Percentiles rank a stretch among this genome's conserved stretches.
Conservation (phyloP, 108 stramenopile species). For the Nannochloropsis granulata region DNA sequence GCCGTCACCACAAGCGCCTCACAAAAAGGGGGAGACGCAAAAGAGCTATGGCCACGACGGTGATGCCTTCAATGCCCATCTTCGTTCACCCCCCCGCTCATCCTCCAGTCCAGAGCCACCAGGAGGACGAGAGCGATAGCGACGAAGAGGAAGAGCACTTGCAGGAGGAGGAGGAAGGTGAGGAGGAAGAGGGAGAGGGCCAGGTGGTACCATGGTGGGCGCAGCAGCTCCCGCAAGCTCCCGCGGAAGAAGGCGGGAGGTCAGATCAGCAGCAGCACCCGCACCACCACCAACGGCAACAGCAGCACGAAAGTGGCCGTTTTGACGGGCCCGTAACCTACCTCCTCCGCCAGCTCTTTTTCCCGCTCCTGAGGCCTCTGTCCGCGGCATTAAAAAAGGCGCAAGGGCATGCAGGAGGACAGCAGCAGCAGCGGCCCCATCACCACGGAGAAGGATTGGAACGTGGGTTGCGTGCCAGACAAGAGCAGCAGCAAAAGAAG, state of each 20-base stretch:
- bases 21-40: too few species aligned
- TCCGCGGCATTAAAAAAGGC: background rate
- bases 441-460: background rate
- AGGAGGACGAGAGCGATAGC: background rate
- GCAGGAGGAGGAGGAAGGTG: background rate
- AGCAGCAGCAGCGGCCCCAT: background rate
- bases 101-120: too few species aligned
- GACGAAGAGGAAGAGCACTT: background rate
- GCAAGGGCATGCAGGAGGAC: background rate
- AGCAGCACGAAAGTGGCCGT: too few species aligned
- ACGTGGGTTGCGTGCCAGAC: background rate
- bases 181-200: background rate
- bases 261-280: too few species aligned
- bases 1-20: too few species aligned
- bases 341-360: background rate
- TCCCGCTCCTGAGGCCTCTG: background rate
- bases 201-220: too few species aligned
- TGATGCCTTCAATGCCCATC: too few species aligned
- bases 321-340: background rate
- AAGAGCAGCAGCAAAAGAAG: background rate
- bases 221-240: too few species aligned
- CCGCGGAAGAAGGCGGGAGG: too few species aligned
- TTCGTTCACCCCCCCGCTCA: too few species aligned
- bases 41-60: too few species aligned
- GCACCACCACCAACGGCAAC: too few species aligned